Percentiles rank a stretch among this genome's conserved stretches.
Conservation (phyloP, 2,329 filamentous ascomycete species). For the Trichophyton verrucosum region DNA sequence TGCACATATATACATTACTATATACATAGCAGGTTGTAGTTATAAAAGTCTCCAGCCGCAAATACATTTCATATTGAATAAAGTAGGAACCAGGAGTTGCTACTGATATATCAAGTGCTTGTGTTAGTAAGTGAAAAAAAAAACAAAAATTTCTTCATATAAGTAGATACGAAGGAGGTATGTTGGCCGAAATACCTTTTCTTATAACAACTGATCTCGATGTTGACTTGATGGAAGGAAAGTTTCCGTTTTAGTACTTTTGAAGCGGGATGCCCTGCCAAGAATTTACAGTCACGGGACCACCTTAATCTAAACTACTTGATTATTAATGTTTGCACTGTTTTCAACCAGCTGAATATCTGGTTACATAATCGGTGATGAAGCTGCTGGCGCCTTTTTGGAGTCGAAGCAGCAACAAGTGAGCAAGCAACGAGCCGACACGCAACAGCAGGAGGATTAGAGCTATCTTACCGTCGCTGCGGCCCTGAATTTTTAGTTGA, state of each 20-base stretch:
- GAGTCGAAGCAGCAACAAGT: neutral
- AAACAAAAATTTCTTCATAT: too few species aligned
- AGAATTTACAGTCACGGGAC: neutral
- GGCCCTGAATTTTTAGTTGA: neutral
- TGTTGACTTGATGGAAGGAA: neutral
- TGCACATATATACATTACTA: neutral
- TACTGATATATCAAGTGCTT: neutral
- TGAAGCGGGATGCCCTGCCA: neutral
- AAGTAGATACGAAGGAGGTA: too few species aligned
- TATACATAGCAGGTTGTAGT: neutral
- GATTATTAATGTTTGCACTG: neutral
- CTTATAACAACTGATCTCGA: too few species aligned
- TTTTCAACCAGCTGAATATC: neutral
- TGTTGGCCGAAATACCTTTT: too few species aligned
- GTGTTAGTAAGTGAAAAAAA: too few species aligned
- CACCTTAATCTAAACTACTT: too few species aligned
- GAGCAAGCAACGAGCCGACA: neutral
- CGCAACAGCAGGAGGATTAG: neutral
- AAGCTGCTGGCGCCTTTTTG: neutral
- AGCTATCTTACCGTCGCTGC: neutral
- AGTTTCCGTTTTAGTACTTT: neutral
- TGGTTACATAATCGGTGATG: neutral
- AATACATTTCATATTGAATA: neutral
- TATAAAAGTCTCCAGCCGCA: neutral
- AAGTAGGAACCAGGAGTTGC: neutral